Conservation (phyloP, 2,329 filamentous ascomycete genomes). For the Ophiostoma sp. region DNA sequence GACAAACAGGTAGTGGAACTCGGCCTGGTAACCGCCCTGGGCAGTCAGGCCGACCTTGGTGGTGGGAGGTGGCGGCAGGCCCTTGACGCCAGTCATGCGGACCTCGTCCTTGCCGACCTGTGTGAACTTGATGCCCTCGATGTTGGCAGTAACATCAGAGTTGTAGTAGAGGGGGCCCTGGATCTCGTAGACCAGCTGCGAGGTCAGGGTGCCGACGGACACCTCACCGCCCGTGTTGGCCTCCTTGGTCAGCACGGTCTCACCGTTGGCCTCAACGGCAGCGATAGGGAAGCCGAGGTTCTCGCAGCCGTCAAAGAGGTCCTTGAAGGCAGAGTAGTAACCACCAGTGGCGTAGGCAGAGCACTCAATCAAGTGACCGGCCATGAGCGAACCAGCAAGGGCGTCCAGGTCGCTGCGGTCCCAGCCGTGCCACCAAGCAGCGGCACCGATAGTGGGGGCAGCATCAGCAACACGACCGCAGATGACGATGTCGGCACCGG, state of each 20-base stretch:
- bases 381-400: slow-evolving; percentile 46
- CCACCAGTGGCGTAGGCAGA: slow-evolving; percentile 48
- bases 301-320: slow-evolving; percentile 44
- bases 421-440: slow-evolving; percentile 53
- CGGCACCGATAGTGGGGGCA: slow-evolving; percentile 48
- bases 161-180: slow-evolving; percentile 41
- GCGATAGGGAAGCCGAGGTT: slow-evolving; percentile 51
- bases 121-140: slow-evolving; percentile 44
- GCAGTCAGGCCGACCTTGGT: slow-evolving; percentile 35
- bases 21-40: slow-evolving; percentile 32
- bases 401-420: slow-evolving; percentile 43
- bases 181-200: slow-evolving; percentile 42
- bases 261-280: slow-evolving; percentile 48
- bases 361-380: slow-evolving; percentile 48
- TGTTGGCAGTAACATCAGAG: slow-evolving; percentile 38
- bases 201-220: slow-evolving; percentile 28
- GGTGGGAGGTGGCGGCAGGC: slow-evolving; percentile 37
- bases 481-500: slow-evolving; percentile 42
- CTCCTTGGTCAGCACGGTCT: slow-evolving; percentile 35
- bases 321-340: slow-evolving; percentile 49
- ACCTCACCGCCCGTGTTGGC: slow-evolving; percentile 31
- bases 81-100: slow-evolving; percentile 38
- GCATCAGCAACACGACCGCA: slow-evolving; percentile 44
- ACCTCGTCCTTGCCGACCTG: slow-evolving; percentile 41
- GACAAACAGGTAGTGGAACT: slow-evolving; percentile 32